phyloP scores from a whole-genome alignment of 495 filamentous ascomycete species.

The Opeltia flavorubescens region DNA sequence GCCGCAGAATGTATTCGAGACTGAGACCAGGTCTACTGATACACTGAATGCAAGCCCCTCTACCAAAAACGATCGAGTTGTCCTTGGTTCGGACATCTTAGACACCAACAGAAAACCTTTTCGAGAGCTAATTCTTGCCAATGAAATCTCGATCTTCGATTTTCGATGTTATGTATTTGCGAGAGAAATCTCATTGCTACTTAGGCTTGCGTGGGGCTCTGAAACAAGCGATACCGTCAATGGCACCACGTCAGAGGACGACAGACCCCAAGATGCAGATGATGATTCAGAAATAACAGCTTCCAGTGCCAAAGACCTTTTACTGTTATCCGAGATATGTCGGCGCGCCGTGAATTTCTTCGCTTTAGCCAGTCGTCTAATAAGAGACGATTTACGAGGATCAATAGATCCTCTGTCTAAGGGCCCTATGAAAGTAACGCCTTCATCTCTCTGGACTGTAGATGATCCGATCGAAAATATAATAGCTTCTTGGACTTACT shows the following conservation, averaged over 20 bases:
- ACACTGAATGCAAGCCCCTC: conserved; percentile 2
- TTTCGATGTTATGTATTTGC: conserved; percentile 92
- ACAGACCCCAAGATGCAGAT: conserved; percentile 6
- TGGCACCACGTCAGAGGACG: not conserved
- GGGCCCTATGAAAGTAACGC: conserved; percentile 5
- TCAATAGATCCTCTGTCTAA: not conserved
- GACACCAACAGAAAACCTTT: conserved; percentile 67
- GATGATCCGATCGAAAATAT: conserved; percentile 60
- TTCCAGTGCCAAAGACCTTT: conserved; percentile 49
- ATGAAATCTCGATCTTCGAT: conserved; percentile 93
- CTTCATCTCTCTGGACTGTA: not conserved
- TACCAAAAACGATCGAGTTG: conserved; percentile 13
- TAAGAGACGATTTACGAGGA: conserved; percentile 46
- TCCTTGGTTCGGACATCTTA: conserved; percentile 42
- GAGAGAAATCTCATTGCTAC: conserved; percentile 67
- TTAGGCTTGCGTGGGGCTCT: conserved; percentile 59
- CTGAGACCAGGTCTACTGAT: not conserved
- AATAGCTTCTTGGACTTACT: conserved; percentile 73
- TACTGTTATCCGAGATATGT: conserved; percentile 67
- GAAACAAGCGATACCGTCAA: not conserved
- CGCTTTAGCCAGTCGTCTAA: conserved; percentile 56
- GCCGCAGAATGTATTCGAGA: conserved; percentile 16
- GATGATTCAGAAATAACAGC: conserved; percentile 8
- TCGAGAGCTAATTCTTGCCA: conserved; percentile 84
- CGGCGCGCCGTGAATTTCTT: conserved; percentile 68